Evolutionary conservation across 495 filamentous ascomycete genomes (phyloP).

Genomic region (Penicillium coffeae): DNA sequence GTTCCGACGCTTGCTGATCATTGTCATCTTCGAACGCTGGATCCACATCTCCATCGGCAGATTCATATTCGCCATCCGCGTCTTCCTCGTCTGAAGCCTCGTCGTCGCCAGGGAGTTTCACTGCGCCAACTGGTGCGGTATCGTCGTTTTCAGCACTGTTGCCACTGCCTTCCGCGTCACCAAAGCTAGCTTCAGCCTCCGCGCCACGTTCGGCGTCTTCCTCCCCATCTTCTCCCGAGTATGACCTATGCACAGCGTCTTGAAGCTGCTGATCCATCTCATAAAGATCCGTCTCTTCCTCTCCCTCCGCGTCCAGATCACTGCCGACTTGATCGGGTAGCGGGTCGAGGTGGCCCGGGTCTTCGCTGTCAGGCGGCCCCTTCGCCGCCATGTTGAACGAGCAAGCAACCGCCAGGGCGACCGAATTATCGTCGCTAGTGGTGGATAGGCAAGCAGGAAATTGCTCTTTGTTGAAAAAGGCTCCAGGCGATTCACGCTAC

Average conservation of each 20-base stretch:
- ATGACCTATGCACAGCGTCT: constrained; percentile 53
- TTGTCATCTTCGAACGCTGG: constrained; percentile 38
- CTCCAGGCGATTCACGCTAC: constrained; percentile 15
- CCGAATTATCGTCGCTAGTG: constrained; percentile 3
- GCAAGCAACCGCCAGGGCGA: constrained; percentile 46
- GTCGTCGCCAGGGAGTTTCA: constrained; percentile 61
- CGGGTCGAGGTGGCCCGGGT: constrained; percentile 32
- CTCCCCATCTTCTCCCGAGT: constrained; percentile 47
- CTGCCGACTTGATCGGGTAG: constrained; percentile 39
- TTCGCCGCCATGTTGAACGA: constrained; percentile 48
- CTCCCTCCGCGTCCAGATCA: constrained; percentile 53
- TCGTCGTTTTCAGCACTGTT: constrained; percentile 31
- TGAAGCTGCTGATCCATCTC: constrained; percentile 45
- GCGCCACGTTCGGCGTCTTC: constrained; percentile 35
- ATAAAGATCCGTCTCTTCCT: constrained; percentile 46
- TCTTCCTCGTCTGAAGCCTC: constrained; percentile 42
- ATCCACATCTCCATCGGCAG: constrained; percentile 43
- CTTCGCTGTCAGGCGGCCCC: constrained; percentile 41
- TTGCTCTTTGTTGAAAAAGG: constrained; percentile 9
- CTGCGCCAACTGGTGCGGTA: constrained; percentile 67
- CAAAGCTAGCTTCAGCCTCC: constrained; percentile 31
- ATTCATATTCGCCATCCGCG: constrained; percentile 7
- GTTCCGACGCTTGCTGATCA: constrained; percentile 47
- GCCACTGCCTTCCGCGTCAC: constrained; percentile 21
- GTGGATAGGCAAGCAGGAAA: constrained; percentile 6